These are phyloP conservation scores for Evernia prunastri DNA, from an alignment of 495 filamentous ascomycete species.

Conservation along the genomic window DNA sequence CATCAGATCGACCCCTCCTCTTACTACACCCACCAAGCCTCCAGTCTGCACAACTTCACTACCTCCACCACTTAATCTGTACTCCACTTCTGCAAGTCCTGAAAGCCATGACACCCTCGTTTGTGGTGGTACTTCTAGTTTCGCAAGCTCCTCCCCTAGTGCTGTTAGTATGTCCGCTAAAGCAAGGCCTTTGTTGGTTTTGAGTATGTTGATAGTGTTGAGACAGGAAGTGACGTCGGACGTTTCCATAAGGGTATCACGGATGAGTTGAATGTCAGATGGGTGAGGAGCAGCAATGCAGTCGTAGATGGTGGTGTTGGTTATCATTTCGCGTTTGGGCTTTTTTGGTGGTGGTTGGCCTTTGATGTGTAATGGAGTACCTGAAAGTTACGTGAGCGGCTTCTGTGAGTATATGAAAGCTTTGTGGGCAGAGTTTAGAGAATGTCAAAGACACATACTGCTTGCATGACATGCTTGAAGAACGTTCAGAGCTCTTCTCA, in stretches of 20 bases:
- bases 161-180: constrained; percentile 89
- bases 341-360: constrained; percentile 45
- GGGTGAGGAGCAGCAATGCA: constrained; percentile 96
- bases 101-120: constrained; percentile 89
- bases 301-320: constrained; percentile 87
- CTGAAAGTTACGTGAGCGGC: constrained; percentile 24
- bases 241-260: constrained; percentile 71
- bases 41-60: constrained; percentile 89
- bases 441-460: constrained; percentile 47
- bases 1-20: constrained; percentile 78
- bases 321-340: constrained; percentile 69
- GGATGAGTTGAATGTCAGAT: constrained; percentile 76
- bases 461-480: constrained; percentile 94
- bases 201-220: constrained; percentile 77
- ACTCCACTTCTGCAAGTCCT: constrained; percentile 87
- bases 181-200: constrained; percentile 79
- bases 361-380: constrained; percentile 66
- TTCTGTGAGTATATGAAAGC: not conserved
- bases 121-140: constrained; percentile 77
- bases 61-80: constrained; percentile 79
- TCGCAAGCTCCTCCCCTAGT: constrained; percentile 70
- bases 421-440: not conserved
- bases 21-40: constrained; percentile 80
- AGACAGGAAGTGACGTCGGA: constrained; percentile 83
- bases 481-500: constrained; percentile 91